A percentile compares a stretch with the other conserved stretches of the same genome.
phyloP scores from a whole-genome alignment of 768 basidiomycete genomes.

The Pleurotus citrinopileatus region DNA sequence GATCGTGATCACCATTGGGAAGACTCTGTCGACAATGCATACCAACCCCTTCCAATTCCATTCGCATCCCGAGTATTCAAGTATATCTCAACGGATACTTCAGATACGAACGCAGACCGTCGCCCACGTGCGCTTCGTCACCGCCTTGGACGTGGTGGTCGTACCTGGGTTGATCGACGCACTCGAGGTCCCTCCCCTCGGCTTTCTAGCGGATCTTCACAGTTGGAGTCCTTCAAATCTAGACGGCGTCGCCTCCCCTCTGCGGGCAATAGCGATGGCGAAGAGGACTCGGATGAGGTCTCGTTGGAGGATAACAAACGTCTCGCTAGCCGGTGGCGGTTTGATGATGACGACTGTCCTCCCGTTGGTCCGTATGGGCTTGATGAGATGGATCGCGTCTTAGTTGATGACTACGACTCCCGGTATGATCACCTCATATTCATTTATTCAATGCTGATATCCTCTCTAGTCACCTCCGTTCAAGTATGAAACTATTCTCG shows the following conservation, averaged over 20 bases:
- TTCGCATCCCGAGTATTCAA: constrained; percentile 69
- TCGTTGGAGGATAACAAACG: constrained; percentile 38
- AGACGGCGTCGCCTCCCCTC: constrained; percentile 21
- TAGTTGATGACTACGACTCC: constrained; percentile 71
- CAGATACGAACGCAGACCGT: constrained; percentile 27
- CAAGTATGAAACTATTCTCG: constrained; percentile 52
- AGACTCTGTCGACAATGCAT: constrained; percentile 78
- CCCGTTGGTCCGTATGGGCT: constrained; percentile 51
- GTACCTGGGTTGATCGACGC: constrained; percentile 74
- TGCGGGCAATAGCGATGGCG: constrained; percentile 10
- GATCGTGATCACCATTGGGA: constrained; percentile 84
- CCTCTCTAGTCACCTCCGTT: constrained; percentile 45
- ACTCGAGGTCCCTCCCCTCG: constrained; percentile 23
- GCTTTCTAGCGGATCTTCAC: constrained; percentile 11
- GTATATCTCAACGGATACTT: constrained; percentile 42
- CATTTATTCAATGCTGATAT: constrained; percentile 5
- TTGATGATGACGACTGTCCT: constrained; percentile 63
- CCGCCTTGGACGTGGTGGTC: constrained; percentile 82
- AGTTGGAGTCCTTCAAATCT: constrained; percentile 21
- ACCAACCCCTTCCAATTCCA: constrained; percentile 59
- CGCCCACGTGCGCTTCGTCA: constrained; percentile 57
- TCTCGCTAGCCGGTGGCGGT: constrained; percentile 63
- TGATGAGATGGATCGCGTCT: constrained; percentile 65
- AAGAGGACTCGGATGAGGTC: constrained; percentile 26
- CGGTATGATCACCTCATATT: constrained; percentile 32